These are phyloP conservation scores for Rhododendron kiyosumense DNA, from an alignment of 148 eudicot genomes.

Conservation along the genomic window DNA sequence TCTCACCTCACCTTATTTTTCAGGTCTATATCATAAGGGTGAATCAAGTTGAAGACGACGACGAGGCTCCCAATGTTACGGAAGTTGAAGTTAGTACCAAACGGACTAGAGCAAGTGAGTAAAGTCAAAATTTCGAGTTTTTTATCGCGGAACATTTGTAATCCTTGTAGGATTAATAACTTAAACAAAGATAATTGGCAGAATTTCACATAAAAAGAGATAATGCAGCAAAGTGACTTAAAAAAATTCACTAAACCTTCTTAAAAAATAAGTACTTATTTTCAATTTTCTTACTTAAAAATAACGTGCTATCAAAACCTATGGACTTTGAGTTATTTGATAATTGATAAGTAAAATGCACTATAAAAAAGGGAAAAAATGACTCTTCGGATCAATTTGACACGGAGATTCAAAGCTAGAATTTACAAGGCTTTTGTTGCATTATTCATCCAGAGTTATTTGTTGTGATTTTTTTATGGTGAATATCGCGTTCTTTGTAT, in stretches of 20 bases:
- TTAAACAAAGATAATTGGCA: background rate
- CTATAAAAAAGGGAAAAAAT: background rate
- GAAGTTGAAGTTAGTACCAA: slow-evolving; percentile 7
- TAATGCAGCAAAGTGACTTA: background rate
- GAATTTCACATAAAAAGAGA: background rate
- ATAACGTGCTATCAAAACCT: background rate
- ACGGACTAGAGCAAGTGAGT: slow-evolving; percentile 15
- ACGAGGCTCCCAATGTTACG: slow-evolving; percentile 16
- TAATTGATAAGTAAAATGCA: background rate
- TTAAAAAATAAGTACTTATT: no score
- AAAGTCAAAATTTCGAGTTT: background rate
- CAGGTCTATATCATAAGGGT: slow-evolving; percentile 59
- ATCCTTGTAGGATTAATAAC: background rate
- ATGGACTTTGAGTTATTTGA: background rate
- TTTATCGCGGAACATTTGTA: background rate
- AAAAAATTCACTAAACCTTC: background rate
- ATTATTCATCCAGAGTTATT: background rate
- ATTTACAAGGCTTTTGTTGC: no score
- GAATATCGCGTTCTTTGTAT: background rate
- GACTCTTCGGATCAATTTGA: background rate
- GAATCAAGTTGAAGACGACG: slow-evolving; percentile 29
- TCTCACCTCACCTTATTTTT: background rate
- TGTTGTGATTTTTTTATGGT: background rate
- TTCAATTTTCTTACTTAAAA: no score
- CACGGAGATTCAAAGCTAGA: background rate